Percentiles rank a stretch among this genome's conserved stretches.
phyloP scores from a whole-genome alignment of 345 rosid species.

The Eucalyptus regnans region DNA sequence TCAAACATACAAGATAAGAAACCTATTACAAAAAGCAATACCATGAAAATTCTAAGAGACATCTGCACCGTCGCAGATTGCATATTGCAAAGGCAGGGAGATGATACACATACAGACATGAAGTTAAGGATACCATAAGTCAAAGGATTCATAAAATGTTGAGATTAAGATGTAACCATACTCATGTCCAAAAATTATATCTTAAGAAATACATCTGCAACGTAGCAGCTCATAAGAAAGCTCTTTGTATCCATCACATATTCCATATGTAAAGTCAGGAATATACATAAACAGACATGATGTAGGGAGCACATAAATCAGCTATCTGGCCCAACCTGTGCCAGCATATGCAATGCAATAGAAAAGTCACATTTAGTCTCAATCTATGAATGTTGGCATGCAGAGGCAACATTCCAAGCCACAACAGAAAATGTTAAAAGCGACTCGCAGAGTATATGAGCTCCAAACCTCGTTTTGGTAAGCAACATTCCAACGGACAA shows the following conservation, averaged over 20 bases:
- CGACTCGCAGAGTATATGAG: background rate
- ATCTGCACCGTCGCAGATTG: background rate
- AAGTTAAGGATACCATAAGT: background rate
- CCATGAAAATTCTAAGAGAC: background rate
- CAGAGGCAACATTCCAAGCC: background rate
- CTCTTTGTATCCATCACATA: background rate
- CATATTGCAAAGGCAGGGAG: background rate
- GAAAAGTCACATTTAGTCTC: background rate
- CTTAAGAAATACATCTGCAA: background rate
- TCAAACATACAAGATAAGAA: background rate
- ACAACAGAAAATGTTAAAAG: background rate
- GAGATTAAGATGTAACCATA: background rate
- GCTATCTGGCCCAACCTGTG: background rate
- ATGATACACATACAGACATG: background rate
- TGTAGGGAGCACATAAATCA: background rate
- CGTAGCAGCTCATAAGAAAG: background rate
- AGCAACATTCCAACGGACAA: slow-evolving; percentile 70
- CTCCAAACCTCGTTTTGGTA: slow-evolving; percentile 77
- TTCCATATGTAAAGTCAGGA: background rate
- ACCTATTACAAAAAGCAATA: background rate
- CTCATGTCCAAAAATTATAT: background rate
- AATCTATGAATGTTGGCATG: background rate
- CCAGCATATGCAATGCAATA: background rate
- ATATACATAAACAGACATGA: background rate
- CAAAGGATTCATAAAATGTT: background rate